Conservation (phyloP, 2,329 filamentous ascomycete genomes). For the Aspergillus latus region DNA sequence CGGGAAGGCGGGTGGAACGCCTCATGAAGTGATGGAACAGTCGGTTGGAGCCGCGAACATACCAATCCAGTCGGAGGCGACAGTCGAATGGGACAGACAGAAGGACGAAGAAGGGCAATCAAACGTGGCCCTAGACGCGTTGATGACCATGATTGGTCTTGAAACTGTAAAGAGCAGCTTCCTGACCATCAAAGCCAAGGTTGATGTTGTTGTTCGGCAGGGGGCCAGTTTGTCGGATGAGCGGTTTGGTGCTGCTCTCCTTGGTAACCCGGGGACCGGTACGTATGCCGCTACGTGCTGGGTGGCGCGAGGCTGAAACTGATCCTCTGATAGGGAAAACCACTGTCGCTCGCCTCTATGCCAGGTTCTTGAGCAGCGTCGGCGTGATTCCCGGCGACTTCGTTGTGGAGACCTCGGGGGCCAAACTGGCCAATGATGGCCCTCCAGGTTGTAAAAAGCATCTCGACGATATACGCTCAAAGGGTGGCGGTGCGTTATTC, state of each 20-base stretch:
- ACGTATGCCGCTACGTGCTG: slow-evolving; percentile 26
- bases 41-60: slow-evolving; percentile 36
- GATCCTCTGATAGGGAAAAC: slow-evolving; percentile 68
- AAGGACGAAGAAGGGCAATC: slow-evolving; percentile 54
- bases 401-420: slow-evolving; percentile 69
- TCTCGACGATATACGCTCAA: slow-evolving; percentile 56
- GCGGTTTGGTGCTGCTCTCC: slow-evolving; percentile 61
- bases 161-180: slow-evolving; percentile 67
- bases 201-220: slow-evolving; percentile 63
- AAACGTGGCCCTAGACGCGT: slow-evolving; percentile 57
- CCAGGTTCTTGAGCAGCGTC: slow-evolving; percentile 61
- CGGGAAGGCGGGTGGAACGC: too few relatives aligned
- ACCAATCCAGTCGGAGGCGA: too few relatives aligned
- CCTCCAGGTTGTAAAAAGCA: slow-evolving; percentile 58
- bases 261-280: slow-evolving; percentile 77
- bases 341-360: slow-evolving; percentile 70
- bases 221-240: slow-evolving; percentile 55
- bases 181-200: slow-evolving; percentile 60
- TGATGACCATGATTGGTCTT: slow-evolving; percentile 71
- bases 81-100: slow-evolving; percentile 64
- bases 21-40: too few relatives aligned
- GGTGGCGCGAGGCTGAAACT: too few relatives aligned
- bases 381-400: slow-evolving; percentile 60
- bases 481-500: slow-evolving; percentile 68
- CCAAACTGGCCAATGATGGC: slow-evolving; percentile 63